These are phyloP conservation scores for Termitomyces sp. DNA, from an alignment of 1,284 basidiomycete genomes.

Conservation along the genomic window DNA sequence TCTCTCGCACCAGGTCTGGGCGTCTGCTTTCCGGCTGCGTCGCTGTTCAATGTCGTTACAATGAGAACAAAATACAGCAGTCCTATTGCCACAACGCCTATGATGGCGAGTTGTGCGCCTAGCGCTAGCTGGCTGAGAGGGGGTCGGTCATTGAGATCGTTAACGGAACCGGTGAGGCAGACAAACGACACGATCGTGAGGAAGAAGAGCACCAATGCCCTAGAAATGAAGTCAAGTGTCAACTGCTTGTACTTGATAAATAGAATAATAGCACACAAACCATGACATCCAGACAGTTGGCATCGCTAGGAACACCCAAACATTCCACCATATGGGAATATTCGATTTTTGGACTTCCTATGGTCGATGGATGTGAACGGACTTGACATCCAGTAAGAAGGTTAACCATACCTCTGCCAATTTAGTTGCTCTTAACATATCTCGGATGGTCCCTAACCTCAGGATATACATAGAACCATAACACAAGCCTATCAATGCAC, in stretches of 20 bases:
- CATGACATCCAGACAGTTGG: slow-evolving; percentile 74
- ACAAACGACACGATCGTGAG: slow-evolving; percentile 65
- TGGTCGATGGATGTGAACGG: background rate
- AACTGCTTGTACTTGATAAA: background rate
- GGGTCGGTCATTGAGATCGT: slow-evolving; percentile 36
- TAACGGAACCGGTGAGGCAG: slow-evolving; percentile 60
- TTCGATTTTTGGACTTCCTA: slow-evolving; percentile 66
- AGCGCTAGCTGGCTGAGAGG: slow-evolving; percentile 33
- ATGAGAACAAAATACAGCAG: slow-evolving; percentile 60
- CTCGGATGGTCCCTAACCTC: slow-evolving; percentile 73
- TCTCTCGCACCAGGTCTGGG: slow-evolving; percentile 13
- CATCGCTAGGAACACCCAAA: slow-evolving; percentile 73
- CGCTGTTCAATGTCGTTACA: slow-evolving; percentile 56
- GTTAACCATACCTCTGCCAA: slow-evolving; percentile 63
- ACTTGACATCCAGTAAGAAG: background rate
- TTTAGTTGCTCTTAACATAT: slow-evolving; percentile 67
- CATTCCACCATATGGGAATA: slow-evolving; percentile 71
- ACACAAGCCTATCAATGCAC: slow-evolving; percentile 66
- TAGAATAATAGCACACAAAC: slow-evolving; percentile 31
- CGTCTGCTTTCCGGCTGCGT: slow-evolving; percentile 30
- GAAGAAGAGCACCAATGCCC: slow-evolving; percentile 69
- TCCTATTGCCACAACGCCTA: slow-evolving; percentile 52
- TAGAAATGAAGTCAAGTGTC: slow-evolving; percentile 17
- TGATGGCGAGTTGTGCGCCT: slow-evolving; percentile 53
- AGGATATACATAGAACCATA: slow-evolving; percentile 78